phyloP scores from a whole-genome alignment of 2,329 filamentous ascomycete genomes.

The Magnaporthiopsis rhizophila region DNA sequence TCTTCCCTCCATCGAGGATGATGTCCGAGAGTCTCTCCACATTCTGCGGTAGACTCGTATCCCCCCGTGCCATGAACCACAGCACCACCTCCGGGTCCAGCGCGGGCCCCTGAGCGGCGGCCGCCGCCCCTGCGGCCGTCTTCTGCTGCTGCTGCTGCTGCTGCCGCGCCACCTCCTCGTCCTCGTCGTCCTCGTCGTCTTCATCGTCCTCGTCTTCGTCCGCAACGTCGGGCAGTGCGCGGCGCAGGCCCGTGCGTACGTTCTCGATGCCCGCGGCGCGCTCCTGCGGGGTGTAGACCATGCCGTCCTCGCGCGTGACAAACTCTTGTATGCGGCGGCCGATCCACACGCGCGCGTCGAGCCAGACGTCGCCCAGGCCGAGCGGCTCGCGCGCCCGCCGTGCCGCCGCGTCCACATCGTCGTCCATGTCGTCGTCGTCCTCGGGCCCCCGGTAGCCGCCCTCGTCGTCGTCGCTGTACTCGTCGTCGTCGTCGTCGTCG shows the following conservation, averaged over 20 bases:
- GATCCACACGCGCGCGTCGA: slow-evolving; percentile 23
- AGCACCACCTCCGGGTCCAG: slow-evolving; percentile 39
- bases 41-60: slow-evolving; percentile 36
- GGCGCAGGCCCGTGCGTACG: slow-evolving; percentile 62
- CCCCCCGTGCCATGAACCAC: slow-evolving; percentile 36
- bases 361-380: slow-evolving; percentile 30
- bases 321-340: slow-evolving; percentile 26
- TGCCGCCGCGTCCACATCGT: slow-evolving; percentile 25
- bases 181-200: slow-evolving; percentile 39
- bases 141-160: slow-evolving; percentile 18
- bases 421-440: slow-evolving; percentile 25
- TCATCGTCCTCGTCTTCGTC: slow-evolving; percentile 47
- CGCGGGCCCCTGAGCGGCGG: slow-evolving; percentile 21
- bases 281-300: slow-evolving; percentile 67
- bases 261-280: slow-evolving; percentile 56
- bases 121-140: slow-evolving; percentile 10
- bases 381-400: slow-evolving; percentile 19
- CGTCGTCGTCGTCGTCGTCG: slow-evolving; percentile 18
- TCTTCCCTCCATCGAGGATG: background rate
- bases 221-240: slow-evolving; percentile 45
- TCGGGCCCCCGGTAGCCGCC: slow-evolving; percentile 15
- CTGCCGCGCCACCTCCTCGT: slow-evolving; percentile 15
- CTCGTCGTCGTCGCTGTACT: slow-evolving; percentile 30
- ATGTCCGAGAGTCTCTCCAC: slow-evolving; percentile 26
- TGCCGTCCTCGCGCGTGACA: slow-evolving; percentile 40